These are phyloP conservation scores for Bryoerythrophyllum caledonicum DNA, from an alignment of 225 moss, liverwort and hornwort genomes.

Conservation along the genomic window DNA sequence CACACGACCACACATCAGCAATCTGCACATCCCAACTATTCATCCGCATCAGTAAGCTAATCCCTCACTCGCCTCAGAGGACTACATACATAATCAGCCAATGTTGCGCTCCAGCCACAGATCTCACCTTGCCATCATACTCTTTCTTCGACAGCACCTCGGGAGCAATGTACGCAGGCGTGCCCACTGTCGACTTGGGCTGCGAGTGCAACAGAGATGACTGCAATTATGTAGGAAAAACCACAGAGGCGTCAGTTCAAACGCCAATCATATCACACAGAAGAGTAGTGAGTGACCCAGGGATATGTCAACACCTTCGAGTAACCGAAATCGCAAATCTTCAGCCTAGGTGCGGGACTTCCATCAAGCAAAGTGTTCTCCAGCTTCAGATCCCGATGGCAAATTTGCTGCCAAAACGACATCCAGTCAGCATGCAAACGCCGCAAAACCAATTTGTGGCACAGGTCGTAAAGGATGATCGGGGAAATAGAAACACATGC, in stretches of 20 bases:
- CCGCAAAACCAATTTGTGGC: too few species aligned
- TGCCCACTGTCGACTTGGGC: slow-evolving; percentile 98
- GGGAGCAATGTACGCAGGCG: slow-evolving; percentile 96
- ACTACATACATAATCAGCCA: not conserved
- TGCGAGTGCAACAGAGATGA: slow-evolving; percentile 92
- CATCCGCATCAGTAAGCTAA: not conserved
- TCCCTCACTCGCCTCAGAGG: not conserved
- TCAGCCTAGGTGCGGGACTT: slow-evolving; percentile 87
- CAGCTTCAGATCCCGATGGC: slow-evolving; percentile 92
- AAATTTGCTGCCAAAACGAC: slow-evolving; percentile 62
- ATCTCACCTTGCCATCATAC: slow-evolving; percentile 91
- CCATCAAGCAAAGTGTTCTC: slow-evolving; percentile 95
- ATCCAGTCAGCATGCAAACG: too few species aligned
- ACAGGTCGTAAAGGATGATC: too few species aligned
- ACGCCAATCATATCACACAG: too few species aligned
- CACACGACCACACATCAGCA: slow-evolving; percentile 99
- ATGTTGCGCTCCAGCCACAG: not conserved
- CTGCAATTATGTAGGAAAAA: slow-evolving; percentile 31
- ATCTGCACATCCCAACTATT: slow-evolving; percentile 32
- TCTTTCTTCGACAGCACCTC: slow-evolving; percentile 98
- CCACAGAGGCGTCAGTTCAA: not conserved
- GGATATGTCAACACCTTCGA: slow-evolving; percentile 38
- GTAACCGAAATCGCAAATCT: slow-evolving; percentile 89
- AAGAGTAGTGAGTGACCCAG: too few species aligned
- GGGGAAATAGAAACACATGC: not conserved